Base-by-base conservation (phyloP, 2,329 filamentous ascomycete species). In the Thielaviopsis cerberus region DNA sequence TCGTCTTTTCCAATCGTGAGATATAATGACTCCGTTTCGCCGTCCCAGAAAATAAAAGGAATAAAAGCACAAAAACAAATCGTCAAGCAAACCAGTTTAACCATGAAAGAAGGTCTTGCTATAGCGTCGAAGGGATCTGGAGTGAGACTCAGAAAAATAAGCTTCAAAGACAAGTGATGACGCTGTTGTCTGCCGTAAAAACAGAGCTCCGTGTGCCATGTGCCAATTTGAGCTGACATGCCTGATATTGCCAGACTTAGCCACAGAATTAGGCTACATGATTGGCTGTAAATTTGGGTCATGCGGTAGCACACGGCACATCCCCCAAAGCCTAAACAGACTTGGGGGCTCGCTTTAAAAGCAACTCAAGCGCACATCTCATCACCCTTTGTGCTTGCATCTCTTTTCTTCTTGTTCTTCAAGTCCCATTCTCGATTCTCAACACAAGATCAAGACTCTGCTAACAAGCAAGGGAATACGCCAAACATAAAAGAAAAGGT, bases 21-120 rank as follows among this genome's bases (percentile, higher is more conserved):
- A 53, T 17, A 57, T 54, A 45, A 57, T 57, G 54, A 53, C 51
- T 51, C 30, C 56, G 23, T 41, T 53, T 53, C 51, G 34, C 56
- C 56, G 51, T 53, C 37, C 56, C 50, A 48, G n/a, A 53, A 26
- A 53, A 45, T 30, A 59, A 30, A 53, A 53, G 41, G 41, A 45
- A 23, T 24, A 57, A 57, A 41, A 58, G 59, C 26, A n/a, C 15
- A 45, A 11, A 45, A 23, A n/a, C n/a, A n/a, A n/a, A n/a, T n/a
- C n/a, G n/a, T 30, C 57, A 15, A 54, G 37, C 11, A 51, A 25
- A 13, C 23, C 23, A 27, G 17, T 26, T 26, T 25, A 27, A 52
- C 15, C 51, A 57, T 11, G n/a, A 22, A 48, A 25, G 27, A 20
- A 22, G 7, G 51, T 26, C 51, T 30, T n/a, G 51, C 51, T 26